Base-by-base conservation (phyloP, 164 flowering plant species). In the Macadamia tetraphylla region DNA sequence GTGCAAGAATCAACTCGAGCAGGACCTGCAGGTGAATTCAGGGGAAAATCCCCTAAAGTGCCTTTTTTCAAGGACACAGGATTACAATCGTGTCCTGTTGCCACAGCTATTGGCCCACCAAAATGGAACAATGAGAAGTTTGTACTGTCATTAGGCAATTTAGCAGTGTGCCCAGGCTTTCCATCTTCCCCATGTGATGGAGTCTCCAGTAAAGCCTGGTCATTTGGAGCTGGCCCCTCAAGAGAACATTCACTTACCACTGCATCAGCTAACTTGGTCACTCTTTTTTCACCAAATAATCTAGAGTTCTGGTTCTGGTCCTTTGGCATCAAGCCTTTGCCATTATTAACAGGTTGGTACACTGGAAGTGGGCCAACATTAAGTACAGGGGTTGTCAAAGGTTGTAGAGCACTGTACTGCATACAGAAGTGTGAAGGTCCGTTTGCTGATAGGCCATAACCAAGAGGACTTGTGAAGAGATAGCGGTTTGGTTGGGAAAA, bases 101-200 rank as follows among this genome's bases (percentile, higher is more conserved):
- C 73, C 60, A 81, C 81, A 65, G 86, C 87, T 29, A 85, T 80
- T 9, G 97, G 95, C 44, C 96, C 97, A 63, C 95, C 97, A 76
- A 83, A 91, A 77, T 94, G 97, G 80, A 94, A 94, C 68, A 94
- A 78, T 29, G 98, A 94, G 73, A 94, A 94, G 70, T 83, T 71
- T 42, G 66, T 63, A 71, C 76, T 75, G 18, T 71, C 82, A 57
- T 9, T 61, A 7, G 76, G 77, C 60, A 65, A 32, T 65, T 78
- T 82, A 8, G 69, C 75, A 67, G 81, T 58, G 63, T 65, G 70
- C 65, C 73, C 80, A 40, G 51, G 67, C 40, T 74, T 67, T 29
- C 63, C 77, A 43, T 60, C 74, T 18, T 74, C 83, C 17, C 43
- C 81, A 51, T 23, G 65, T 30, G 53, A 58, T 11, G 71, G 71